Evolutionary conservation across 495 filamentous ascomycete genomes (phyloP), one percentile per base, ranked within the genome.

Genomic region (Cercophora sp.): DNA sequence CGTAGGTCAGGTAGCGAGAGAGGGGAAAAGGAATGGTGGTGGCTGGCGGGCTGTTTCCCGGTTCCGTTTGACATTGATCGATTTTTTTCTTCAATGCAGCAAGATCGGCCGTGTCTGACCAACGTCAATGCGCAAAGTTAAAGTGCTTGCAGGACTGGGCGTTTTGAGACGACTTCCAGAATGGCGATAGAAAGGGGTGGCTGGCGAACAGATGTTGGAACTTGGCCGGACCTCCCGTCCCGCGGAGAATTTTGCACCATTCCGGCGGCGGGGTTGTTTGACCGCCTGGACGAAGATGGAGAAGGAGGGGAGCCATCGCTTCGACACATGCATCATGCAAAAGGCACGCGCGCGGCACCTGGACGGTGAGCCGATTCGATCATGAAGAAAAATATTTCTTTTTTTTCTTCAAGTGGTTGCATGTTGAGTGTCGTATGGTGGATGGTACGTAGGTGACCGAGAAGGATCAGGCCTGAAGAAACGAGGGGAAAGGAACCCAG

Each of bases 311-410:
- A 6, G 13, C 29, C 8, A 48, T 48, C 32, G 29, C 23, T 8
- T 27, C 22, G 16, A 35, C 22, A 29, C 48, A 48, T 62, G 59
- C 59, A 56, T 46, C 24, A 45, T 47, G 51, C 53, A 55, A 32
- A 13, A 32, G 29, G 8, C 29, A 32, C 29, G 6, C 29, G 29
- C 6, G 6, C 29, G 6, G 29, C 29, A 18, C 20, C 20, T 41
- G 13, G 37, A 41, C 37, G 29, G 6, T 32, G n/a, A n/a, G n/a
- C n/a, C n/a, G n/a, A n/a, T n/a, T n/a, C n/a, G n/a, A n/a, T 32
- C 8, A 41, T 20, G 37, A 41, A 13, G 18, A 18, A 41, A 32
- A 32, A 32, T 32, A 32, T 6, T 6, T 6, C 6, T 32, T 32
- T 13, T 32, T 6, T 6, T 6, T 13, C 29, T 6, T 32, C 29